Base-by-base conservation (phyloP, 345 rosid species). In the Populus nigra region DNA sequence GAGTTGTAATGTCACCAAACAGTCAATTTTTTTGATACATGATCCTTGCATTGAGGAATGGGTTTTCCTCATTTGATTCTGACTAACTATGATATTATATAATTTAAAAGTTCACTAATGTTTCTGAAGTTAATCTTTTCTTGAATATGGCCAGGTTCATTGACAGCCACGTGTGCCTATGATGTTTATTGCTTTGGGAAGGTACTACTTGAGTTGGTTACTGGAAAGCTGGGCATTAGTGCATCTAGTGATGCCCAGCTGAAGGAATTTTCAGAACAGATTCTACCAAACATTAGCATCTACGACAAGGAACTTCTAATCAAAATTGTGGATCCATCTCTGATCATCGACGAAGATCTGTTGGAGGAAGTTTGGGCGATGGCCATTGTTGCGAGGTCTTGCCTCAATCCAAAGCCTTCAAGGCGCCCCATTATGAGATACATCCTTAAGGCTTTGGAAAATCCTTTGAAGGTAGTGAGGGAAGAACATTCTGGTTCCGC, bases 331-430 rank as follows among this genome's bases (percentile, higher is more conserved):
- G 98, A 96, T 81, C 99, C 97, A 16, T 89, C 94, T 22, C 84
- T 96, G 22, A 87, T 96, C 18, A 90, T 96, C 5, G 98, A 96
- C 23, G 99, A 96, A 74, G 99, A 96, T 80, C 86, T 94, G 8
- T 81, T 96, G 61, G 99, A 96, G 82, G 99, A 96, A 87, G 98
- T 96, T 36, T 96, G 99, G 99, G 98, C 99, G 7, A 94, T 96
- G 97, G 97, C 98, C 5, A 90, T 96, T 76, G 90, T 96, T 15
- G 97, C 99, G 6, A 87, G 92, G 78, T 96, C 99, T 67, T 96
- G 98, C 87, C 89, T 96, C 70, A 94, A 96, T 81, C 96, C 97
- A 3, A 96, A 94, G 84, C 96, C 97, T 66, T 84, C 96, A 3
- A 90, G 91, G 86, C 89, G 99, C 68, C 99, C 98, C 1, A 90